Evolutionary conservation across 257 asterid genomes (phyloP), one percentile per base, ranked within the genome.

Genomic region (Rauvolfia tetraphylla): DNA sequence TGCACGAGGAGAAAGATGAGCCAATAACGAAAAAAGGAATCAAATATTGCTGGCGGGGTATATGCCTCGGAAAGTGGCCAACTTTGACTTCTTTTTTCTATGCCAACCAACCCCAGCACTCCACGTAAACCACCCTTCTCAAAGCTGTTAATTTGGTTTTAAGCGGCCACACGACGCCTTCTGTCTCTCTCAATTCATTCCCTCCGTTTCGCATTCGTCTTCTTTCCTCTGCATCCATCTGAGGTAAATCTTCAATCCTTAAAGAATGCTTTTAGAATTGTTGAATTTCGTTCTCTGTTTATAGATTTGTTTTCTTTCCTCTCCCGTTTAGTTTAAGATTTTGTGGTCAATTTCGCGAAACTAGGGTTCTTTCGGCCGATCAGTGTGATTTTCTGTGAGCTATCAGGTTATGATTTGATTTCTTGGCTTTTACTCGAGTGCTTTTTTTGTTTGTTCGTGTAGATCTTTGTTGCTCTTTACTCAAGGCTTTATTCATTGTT

Each of bases 121-220:
- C 56, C 78, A 74, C 78, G 78, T 56, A 13, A 13, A 10, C 66
- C n/a, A 31, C 23, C 4, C 2, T 1, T 38, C 11, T 44, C 10
- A 38, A 0, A 33, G n/a, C 10, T 27, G 7, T 33, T 38, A 42
- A 42, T 59, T 58, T 59, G 46, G 53, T 62, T 72, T 62, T 56
- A 80, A 79, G 83, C 83, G 82, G 84, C 89, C 78, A 85, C 85
- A 41, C 79, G 80, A 80, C 67, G 41, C 74, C 75, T 66, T 27
- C 75, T 33, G 25, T 62, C 23, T 36, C 33, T 67, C 33, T 44
- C 42, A 3, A 31, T 70, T 63, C 68, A 34, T 27, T 71, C 68
- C 31, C 36, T 27, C 4, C 42, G 48, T 57, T 71, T 83, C 70
- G 25, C 72, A 8, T 41, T 41, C 65, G 44, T 31, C 59, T 53